Conservation (phyloP, 106 monocot genomes). For the Dioscorea dumetorum region DNA sequence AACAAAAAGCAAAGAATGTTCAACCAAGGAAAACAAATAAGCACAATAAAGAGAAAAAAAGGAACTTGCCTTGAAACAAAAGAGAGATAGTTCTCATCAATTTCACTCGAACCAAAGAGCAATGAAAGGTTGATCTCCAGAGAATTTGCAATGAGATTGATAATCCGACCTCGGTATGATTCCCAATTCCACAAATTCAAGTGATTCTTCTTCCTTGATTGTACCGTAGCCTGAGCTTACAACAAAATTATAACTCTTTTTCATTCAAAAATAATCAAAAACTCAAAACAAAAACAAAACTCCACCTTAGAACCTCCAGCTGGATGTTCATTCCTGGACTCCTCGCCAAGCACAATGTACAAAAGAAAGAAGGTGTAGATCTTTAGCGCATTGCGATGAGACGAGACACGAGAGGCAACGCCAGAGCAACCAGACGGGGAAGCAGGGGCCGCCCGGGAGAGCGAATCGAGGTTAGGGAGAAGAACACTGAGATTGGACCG, state of each 20-base stretch:
- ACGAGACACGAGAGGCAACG: conserved; percentile 33
- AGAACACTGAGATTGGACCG: conserved; percentile 84
- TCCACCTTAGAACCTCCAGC: conserved; percentile 21
- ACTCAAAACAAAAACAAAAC: not conserved
- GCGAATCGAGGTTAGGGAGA: conserved; percentile 70
- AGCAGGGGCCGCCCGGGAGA: conserved; percentile 29
- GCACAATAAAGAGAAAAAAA: not conserved
- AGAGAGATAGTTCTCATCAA: conserved; percentile 73
- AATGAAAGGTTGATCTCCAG: conserved; percentile 67
- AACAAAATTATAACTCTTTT: not conserved
- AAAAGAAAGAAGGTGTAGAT: conserved; percentile 93
- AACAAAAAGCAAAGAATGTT: too few relatives aligned
- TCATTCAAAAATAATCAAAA: not conserved
- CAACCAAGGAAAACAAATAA: not conserved
- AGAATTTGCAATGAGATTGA: conserved; percentile 77
- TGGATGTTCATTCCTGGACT: conserved; percentile 21
- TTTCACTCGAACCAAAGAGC: conserved; percentile 59
- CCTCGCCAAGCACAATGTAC: conserved; percentile 48
- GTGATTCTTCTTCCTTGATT: conserved; percentile 46
- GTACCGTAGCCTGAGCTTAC: conserved; percentile 23
- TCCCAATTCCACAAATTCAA: conserved; percentile 72
- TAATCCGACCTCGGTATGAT: conserved; percentile 50
- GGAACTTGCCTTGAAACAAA: conserved; percentile 67
- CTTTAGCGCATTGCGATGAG: conserved; percentile 82
- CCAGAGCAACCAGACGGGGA: not conserved